Conservation (phyloP, 1,284 basidiomycete genomes). For the Ustilago cynodontis region DNA sequence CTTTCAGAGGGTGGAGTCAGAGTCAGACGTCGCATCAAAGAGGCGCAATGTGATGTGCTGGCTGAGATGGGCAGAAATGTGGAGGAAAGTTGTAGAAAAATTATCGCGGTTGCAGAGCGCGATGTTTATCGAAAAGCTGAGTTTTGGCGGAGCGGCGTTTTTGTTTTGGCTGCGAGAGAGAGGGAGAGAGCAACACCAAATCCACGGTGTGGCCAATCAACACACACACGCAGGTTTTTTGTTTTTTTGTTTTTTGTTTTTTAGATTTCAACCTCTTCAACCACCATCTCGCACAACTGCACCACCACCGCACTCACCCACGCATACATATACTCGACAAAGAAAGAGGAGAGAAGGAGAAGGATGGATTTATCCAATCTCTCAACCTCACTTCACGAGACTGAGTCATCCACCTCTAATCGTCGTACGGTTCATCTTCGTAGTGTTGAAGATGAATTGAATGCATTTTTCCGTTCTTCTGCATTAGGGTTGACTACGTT, state of each 20-base stretch:
- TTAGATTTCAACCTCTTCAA: background rate
- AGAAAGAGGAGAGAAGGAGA: background rate
- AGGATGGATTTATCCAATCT: constrained; percentile 48
- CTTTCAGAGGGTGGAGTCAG: too few species aligned
- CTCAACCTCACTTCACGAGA: constrained; percentile 32
- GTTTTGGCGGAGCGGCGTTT: background rate
- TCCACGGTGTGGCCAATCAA: background rate
- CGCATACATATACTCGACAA: too few species aligned
- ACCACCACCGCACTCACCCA: background rate
- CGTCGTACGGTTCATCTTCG: constrained; percentile 35
- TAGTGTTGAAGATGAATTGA: constrained; percentile 40
- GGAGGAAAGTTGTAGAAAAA: background rate
- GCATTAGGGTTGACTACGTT: constrained; percentile 47
- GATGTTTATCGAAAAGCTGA: background rate
- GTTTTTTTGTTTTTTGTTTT: background rate
- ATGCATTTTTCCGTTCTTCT: constrained; percentile 37
- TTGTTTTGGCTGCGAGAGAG: background rate
- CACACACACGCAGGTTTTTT: background rate
- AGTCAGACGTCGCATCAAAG: background rate
- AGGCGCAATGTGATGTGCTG: background rate
- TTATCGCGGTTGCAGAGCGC: background rate
- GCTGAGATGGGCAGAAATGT: background rate
- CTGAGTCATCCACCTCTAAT: constrained; percentile 23
- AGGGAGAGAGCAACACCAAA: background rate
- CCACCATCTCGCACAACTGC: background rate